Evolutionary conservation across 768 basidiomycete genomes (phyloP), one percentile per base, ranked within the genome.

Genomic region (Mycena vulgaris): DNA sequence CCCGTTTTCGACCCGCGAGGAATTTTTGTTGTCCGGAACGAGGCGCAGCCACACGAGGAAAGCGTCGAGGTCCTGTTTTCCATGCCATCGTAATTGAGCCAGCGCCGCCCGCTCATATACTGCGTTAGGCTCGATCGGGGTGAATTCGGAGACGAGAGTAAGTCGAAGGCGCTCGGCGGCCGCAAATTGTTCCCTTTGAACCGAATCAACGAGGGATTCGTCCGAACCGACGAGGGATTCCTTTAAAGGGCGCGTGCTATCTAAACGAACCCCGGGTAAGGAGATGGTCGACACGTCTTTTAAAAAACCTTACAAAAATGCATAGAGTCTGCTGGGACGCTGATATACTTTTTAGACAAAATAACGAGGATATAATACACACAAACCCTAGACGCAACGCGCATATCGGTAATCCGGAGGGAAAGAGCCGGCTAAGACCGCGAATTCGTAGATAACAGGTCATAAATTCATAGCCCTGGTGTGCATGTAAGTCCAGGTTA

Each of bases 91-190:
- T 30, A 73, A 66, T 30, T 66, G 49, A 0, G 51, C 73, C 10
- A 74, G 59, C 6, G 73, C 73, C 2, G 68, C 73, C 17, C 59
- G n/a, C 33, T 74, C 73, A 17, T 72, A 74, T 5, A 31, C 55
- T 0, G 70, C 59, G 47, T 69, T 48, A 19, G 67, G 67, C 6
- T 47, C 48, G 25, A 73, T 73, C 11, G 62, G 31, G 1, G 19
- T 39, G 25, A n/a, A 40, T 17, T 58, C 61, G 21, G 68, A 57
- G 7, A 25, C 57, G 2, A 73, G 55, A 17, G 42, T 61, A 10
- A 63, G 60, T 19, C 63, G 68, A 10, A 73, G 27, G 42, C 55
- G 65, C 19, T 73, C 72, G 28, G 72, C 72, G 28, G 25, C 52
- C 6, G 55, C 48, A 40, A 33, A 69, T 27, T 70, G 47, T n/a